A percentile compares a stretch with the other conserved stretches of the same genome.
phyloP scores from a whole-genome alignment of 345 rosid genomes.

The Jatropha curcas region DNA sequence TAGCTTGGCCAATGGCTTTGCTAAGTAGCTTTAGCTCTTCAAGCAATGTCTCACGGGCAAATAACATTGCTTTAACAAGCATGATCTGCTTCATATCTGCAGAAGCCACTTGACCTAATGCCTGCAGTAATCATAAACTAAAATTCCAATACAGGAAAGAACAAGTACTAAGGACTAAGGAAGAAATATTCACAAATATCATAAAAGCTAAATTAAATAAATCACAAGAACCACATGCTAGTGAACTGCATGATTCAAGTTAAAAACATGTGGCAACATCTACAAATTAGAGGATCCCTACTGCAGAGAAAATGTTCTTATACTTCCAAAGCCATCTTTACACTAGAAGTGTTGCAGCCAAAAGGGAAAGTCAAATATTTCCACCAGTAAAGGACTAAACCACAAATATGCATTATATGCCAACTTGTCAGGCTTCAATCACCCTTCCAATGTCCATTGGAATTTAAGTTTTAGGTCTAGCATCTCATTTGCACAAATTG shows the following conservation, averaged over 20 bases:
- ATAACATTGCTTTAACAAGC: constrained; percentile 63
- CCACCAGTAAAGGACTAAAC: too few relatives aligned
- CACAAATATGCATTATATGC: too few relatives aligned
- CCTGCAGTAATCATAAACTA: constrained; percentile 44
- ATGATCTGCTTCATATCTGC: constrained; percentile 41
- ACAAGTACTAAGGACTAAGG: not conserved
- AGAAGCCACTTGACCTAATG: constrained; percentile 45
- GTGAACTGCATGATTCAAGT: not conserved
- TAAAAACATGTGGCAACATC: not conserved
- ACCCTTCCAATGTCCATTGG: too few relatives aligned
- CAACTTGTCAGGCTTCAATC: too few relatives aligned
- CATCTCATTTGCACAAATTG: too few relatives aligned
- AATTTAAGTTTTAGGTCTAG: too few relatives aligned
- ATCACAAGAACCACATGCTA: not conserved
- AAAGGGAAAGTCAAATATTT: too few relatives aligned
- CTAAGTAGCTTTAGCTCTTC: constrained; percentile 64
- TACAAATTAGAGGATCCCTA: not conserved
- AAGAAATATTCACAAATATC: not conserved
- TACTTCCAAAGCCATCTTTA: not conserved
- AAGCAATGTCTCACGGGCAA: constrained; percentile 58
- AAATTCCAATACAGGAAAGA: constrained; percentile 15
- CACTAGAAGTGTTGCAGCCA: not conserved
- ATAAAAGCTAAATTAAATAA: not conserved
- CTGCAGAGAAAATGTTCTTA: not conserved
- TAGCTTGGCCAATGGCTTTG: constrained; percentile 45